phyloP scores from a whole-genome alignment of 768 basidiomycete genomes.

The Tulasnella sp. region DNA sequence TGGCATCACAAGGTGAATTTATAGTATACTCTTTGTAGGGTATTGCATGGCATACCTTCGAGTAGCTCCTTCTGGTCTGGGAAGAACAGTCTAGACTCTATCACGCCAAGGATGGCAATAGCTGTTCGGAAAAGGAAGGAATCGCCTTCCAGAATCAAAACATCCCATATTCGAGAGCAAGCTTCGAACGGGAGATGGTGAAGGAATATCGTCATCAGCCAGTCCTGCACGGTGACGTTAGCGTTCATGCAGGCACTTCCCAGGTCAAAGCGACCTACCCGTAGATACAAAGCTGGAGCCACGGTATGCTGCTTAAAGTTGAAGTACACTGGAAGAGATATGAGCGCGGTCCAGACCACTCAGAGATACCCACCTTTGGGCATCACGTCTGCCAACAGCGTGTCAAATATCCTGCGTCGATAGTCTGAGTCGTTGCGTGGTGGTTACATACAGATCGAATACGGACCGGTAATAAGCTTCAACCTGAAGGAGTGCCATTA shows the following conservation, averaged over 20 bases:
- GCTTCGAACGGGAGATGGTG: slow-evolving; percentile 86
- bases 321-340: slow-evolving; percentile 56
- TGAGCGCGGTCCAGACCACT: background rate
- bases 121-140: slow-evolving; percentile 78
- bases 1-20: background rate
- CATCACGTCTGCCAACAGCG: slow-evolving; percentile 82
- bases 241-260: background rate
- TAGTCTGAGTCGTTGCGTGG: slow-evolving; percentile 11
- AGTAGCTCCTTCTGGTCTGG: slow-evolving; percentile 69
- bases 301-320: slow-evolving; percentile 92
- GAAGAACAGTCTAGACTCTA: slow-evolving; percentile 81
- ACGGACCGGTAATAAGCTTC: slow-evolving; percentile 81
- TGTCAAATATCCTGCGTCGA: slow-evolving; percentile 69
- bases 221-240: slow-evolving; percentile 33
- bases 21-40: slow-evolving; percentile 9
- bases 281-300: slow-evolving; percentile 71
- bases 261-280: slow-evolving; percentile 16
- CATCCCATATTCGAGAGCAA: slow-evolving; percentile 81
- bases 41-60: slow-evolving; percentile 39
- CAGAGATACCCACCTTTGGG: slow-evolving; percentile 62
- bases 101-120: slow-evolving; percentile 66
- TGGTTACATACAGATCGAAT: slow-evolving; percentile 1
- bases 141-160: slow-evolving; percentile 77
- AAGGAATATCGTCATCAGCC: slow-evolving; percentile 70
- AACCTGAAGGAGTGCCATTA: slow-evolving; percentile 39